Evolutionary conservation across 2,329 filamentous ascomycete genomes (phyloP).

Genomic region (Tolypocladium paradoxum): DNA sequence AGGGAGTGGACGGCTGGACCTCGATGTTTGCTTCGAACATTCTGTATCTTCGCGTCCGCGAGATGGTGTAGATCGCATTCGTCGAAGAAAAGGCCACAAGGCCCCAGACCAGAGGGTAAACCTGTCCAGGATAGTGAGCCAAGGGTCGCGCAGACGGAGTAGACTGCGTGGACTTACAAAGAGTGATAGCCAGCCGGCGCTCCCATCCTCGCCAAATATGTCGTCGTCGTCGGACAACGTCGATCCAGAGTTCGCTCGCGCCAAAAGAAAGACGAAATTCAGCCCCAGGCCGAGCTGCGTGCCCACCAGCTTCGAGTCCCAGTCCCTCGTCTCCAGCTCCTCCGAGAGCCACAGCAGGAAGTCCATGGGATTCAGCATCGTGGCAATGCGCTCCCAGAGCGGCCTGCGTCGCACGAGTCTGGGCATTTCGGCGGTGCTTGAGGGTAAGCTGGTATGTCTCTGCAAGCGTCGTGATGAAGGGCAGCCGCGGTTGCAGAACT

Average conservation of each 20-base stretch:
- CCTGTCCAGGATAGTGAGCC: constrained; percentile 29
- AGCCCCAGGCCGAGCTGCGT: constrained; percentile 62
- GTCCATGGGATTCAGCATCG: constrained; percentile 78
- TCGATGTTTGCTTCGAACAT: constrained; percentile 85
- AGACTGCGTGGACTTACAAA: constrained; percentile 29
- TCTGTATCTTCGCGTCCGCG: constrained; percentile 74
- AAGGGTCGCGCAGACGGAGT: constrained; percentile 7
- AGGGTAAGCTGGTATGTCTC: neutral
- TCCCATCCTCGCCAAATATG: constrained; percentile 66
- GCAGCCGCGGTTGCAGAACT: neutral
- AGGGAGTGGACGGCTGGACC: constrained; percentile 63
- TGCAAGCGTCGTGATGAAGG: neutral
- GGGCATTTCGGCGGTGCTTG: constrained; percentile 39
- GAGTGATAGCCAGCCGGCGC: constrained; percentile 53
- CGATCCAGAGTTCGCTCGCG: constrained; percentile 62
- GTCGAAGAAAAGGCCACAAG: constrained; percentile 55
- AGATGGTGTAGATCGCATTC: constrained; percentile 77
- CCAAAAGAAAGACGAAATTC: constrained; percentile 73
- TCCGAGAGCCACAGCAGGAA: constrained; percentile 85
- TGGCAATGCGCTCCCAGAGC: constrained; percentile 67
- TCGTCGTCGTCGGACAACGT: constrained; percentile 53
- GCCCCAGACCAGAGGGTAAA: constrained; percentile 59
- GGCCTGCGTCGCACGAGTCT: constrained; percentile 74
- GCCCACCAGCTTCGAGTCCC: constrained; percentile 73
- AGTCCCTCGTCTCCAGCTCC: constrained; percentile 83